A percentile compares a stretch with the other conserved stretches of the same genome.
phyloP scores from a whole-genome alignment of 805 yeast species.

The Maudiozyma turicensis region DNA sequence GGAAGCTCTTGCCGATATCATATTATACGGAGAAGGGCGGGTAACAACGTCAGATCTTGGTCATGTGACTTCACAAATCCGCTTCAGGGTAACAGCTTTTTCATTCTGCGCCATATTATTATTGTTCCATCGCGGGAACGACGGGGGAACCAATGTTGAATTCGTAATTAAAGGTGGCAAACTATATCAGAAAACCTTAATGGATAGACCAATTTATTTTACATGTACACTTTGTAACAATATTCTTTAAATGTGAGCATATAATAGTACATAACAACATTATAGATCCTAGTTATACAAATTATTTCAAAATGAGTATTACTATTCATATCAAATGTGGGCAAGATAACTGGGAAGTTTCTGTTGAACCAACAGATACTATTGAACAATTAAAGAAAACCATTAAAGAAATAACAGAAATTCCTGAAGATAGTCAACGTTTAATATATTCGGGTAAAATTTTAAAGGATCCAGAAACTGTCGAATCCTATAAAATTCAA shows the following conservation, averaged over 20 bases:
- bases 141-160: no score
- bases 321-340: slow-evolving; percentile 40
- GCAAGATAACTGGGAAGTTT: slow-evolving; percentile 67
- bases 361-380: slow-evolving; percentile 43
- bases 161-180: no score
- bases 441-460: slow-evolving; percentile 91
- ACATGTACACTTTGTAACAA: no score
- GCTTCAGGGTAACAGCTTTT: not conserved
- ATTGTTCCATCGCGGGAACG: no score
- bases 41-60: not conserved
- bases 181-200: no score
- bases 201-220: no score
- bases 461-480: slow-evolving; percentile 70
- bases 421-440: slow-evolving; percentile 75
- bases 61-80: not conserved
- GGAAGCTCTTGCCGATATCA: not conserved
- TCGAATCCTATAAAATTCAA: slow-evolving; percentile 71
- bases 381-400: slow-evolving; percentile 60
- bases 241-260: no score
- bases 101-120: no score
- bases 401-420: slow-evolving; percentile 49
- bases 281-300: not conserved
- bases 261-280: no score
- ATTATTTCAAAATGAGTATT: slow-evolving; percentile 15
- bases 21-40: not conserved